Evolutionary conservation across 1,139 yeast genomes (phyloP).

Genomic region (Hemisphaericaspora xylofermentans): DNA sequence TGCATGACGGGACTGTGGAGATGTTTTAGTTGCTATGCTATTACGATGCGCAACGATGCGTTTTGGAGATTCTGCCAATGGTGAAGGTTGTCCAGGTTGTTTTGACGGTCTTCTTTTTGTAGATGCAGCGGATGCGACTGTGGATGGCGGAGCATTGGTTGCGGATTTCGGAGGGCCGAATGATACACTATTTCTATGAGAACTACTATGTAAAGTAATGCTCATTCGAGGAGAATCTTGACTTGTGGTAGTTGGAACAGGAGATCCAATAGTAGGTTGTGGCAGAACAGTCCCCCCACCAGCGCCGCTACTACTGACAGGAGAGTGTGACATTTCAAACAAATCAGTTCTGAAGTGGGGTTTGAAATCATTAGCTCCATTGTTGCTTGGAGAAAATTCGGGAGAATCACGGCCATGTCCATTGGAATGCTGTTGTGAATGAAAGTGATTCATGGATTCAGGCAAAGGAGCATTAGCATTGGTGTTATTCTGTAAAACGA

Average conservation of each 20-base stretch:
- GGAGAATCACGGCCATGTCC: conserved; percentile 4
- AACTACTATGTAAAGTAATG: conserved; percentile 14
- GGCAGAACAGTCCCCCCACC: conserved; percentile 9
- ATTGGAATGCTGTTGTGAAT: background rate
- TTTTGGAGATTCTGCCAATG: conserved; percentile 8
- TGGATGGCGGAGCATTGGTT: conserved; percentile 7
- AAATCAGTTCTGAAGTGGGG: conserved; percentile 26
- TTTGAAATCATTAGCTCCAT: conserved; percentile 3
- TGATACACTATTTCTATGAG: conserved; percentile 14
- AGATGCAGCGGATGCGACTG: conserved; percentile 1
- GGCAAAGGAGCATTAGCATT: conserved; percentile 47
- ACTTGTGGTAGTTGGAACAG: conserved; percentile 5
- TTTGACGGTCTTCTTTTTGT: background rate
- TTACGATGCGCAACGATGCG: background rate
- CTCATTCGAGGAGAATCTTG: conserved; percentile 13
- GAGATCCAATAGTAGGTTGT: conserved; percentile 6
- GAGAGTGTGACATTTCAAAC: conserved; percentile 13
- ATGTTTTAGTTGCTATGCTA: background rate
- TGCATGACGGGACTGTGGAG: conserved; percentile 2
- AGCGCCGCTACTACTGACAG: background rate
- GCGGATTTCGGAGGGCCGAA: conserved; percentile 8
- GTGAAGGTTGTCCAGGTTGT: conserved; percentile 2
- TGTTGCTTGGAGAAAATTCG: background rate
- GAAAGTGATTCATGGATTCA: conserved; percentile 2
- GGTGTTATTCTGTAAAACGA: conserved; percentile 45